Evolutionary conservation across 2,329 filamentous ascomycete species (phyloP), one percentile per base, ranked within the genome.

Genomic region (Penicillium sp.): DNA sequence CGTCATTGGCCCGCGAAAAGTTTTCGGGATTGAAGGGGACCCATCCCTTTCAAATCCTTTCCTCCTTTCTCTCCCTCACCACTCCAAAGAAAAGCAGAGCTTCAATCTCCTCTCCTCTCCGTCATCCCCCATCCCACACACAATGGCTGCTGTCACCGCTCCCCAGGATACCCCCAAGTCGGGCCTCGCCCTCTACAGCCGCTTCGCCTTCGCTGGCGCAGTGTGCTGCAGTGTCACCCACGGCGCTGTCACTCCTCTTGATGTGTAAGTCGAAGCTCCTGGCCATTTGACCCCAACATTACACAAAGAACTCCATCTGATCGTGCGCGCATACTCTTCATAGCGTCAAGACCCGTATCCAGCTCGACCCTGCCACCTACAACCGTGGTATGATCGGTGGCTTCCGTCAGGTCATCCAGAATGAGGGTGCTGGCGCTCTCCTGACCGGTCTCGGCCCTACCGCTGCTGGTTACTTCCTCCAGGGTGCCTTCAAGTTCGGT

Each of bases 161-260:
- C 79, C 81, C 37, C 58, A 84, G 82, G 62, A 42, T 25, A 22
- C 26, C 30, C 51, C 51, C 52, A 43, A 87, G 68, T 83, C 78
- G 70, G 87, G 88, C 65, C 52, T 93, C 70, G 83, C 79, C 63
- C 91, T 99, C 73, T 98, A 98, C 26, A 25, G 48, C 49, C 54
- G 54, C 82, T 97, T 97, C 84, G 94, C 95, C 82, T 90, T 99
- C 75, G 93, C 95, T 75, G 95, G 95, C 83, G 95, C 95, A 74
- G 84, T 98, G 85, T 97, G 95, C 89, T 99, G 95, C 83, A 95
- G 93, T 73, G 84, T 98, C 83, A 99, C 95, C 78, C 95, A 99
- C 87, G 95, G 94, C 81, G 90, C 86, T 76, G 89, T 98, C 75
- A 99, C 95, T 72, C 95, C 95, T 77, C 93, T 99, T 81, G 95